These are phyloP conservation scores for Petasospora fabianii DNA, from an alignment of 1,139 yeast species.

Conservation along the genomic window DNA sequence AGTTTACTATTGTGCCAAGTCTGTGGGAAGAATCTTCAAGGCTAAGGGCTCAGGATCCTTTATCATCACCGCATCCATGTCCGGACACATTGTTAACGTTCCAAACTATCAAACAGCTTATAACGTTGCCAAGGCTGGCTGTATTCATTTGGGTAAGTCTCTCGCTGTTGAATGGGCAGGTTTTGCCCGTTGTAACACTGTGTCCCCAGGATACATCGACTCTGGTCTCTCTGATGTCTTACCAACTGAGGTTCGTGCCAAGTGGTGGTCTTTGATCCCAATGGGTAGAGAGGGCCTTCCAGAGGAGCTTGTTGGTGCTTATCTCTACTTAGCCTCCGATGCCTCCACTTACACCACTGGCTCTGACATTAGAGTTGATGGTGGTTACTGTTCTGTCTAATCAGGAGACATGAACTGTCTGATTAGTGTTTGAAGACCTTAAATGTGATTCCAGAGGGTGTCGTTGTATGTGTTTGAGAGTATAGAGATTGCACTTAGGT, in stretches of 20 bases:
- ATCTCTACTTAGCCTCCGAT: slow-evolving; percentile 80
- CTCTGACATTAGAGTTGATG: slow-evolving; percentile 76
- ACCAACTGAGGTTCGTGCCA: slow-evolving; percentile 47
- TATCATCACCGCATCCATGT: slow-evolving; percentile 85
- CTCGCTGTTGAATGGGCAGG: slow-evolving; percentile 92
- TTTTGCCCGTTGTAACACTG: slow-evolving; percentile 80
- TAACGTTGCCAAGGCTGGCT: slow-evolving; percentile 88
- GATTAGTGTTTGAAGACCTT: too few relatives aligned
- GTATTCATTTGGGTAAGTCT: slow-evolving; percentile 71
- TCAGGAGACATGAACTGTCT: too few relatives aligned
- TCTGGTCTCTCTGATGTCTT: slow-evolving; percentile 66
- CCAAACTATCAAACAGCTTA: slow-evolving; percentile 89
- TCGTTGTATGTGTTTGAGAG: too few relatives aligned
- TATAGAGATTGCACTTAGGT: too few relatives aligned
- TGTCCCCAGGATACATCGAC: slow-evolving; percentile 83
- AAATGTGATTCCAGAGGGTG: too few relatives aligned
- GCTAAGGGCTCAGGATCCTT: slow-evolving; percentile 70
- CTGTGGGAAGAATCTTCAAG: slow-evolving; percentile 69
- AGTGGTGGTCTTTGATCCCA: slow-evolving; percentile 73
- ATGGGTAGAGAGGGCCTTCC: slow-evolving; percentile 79
- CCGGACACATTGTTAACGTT: slow-evolving; percentile 82
- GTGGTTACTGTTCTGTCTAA: slow-evolving; percentile 53
- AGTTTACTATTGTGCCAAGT: slow-evolving; percentile 71
- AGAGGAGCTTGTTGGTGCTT: slow-evolving; percentile 82
- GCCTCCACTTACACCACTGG: slow-evolving; percentile 88